phyloP scores from a whole-genome alignment of 2,329 filamentous ascomycete species.

The Paecilomyces dactylethromorphus region DNA sequence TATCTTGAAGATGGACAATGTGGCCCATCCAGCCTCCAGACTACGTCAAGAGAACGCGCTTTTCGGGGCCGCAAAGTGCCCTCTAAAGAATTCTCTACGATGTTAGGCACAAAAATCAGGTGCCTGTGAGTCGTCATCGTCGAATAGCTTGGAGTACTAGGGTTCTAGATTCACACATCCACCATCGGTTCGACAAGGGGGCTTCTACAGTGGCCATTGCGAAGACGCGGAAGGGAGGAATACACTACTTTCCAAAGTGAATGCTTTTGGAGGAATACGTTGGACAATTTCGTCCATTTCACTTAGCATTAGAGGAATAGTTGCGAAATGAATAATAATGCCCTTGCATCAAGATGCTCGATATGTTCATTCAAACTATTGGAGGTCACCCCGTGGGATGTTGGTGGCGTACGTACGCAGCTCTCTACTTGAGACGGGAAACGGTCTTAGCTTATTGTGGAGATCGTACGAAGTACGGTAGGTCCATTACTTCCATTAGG shows the following conservation, averaged over 20 bases:
- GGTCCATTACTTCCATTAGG: neutral
- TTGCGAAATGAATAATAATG: neutral
- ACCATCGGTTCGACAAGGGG: neutral
- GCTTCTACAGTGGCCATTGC: neutral
- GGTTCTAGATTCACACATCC: neutral
- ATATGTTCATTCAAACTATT: neutral
- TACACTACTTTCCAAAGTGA: neutral
- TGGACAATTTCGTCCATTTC: neutral
- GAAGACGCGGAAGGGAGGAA: neutral
- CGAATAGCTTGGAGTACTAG: neutral
- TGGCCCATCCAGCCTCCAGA: neutral
- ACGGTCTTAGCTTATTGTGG: neutral
- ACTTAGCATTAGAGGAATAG: neutral
- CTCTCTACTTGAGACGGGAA: neutral
- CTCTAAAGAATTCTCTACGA: neutral
- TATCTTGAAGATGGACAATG: neutral
- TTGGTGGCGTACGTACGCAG: neutral
- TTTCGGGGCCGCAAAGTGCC: neutral
- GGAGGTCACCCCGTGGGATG: neutral
- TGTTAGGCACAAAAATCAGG: neutral
- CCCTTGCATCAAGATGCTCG: neutral
- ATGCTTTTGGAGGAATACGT: neutral
- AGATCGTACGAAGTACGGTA: neutral
- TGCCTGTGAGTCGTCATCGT: neutral
- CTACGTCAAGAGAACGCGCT: neutral